Conservation (phyloP, 768 basidiomycete species). For the Collybiopsis confluens region DNA sequence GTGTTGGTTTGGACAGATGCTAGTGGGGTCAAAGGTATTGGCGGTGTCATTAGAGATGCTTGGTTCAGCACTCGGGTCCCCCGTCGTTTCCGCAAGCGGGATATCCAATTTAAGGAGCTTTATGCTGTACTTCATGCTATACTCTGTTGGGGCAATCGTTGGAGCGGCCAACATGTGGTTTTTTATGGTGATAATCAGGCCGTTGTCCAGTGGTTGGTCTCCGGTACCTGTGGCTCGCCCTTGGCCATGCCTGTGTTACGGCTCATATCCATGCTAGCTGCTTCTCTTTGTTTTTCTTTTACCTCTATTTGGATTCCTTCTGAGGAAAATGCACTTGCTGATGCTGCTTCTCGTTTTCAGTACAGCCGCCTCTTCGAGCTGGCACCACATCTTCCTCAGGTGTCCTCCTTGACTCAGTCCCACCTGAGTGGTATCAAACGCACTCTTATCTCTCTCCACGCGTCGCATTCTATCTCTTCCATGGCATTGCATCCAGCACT, state of each 20-base stretch:
- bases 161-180: too few relatives aligned
- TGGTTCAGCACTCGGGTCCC: slow-evolving; percentile 21
- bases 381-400: slow-evolving; percentile 12
- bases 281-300: slow-evolving; percentile 6
- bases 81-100: slow-evolving; percentile 13
- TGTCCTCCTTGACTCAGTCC: slow-evolving; percentile 7
- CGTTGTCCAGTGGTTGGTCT: too few relatives aligned
- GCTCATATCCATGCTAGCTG: slow-evolving; percentile 4
- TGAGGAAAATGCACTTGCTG: slow-evolving; percentile 7
- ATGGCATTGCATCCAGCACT: slow-evolving; percentile 26
- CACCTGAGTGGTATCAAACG: slow-evolving; percentile 11
- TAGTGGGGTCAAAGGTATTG: slow-evolving; percentile 18
- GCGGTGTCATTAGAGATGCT: slow-evolving; percentile 13
- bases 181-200: too few relatives aligned
- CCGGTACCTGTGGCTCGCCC: slow-evolving; percentile 10
- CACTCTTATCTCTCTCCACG: slow-evolving; percentile 15
- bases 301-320: too few relatives aligned
- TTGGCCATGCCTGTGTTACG: too few relatives aligned
- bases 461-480: slow-evolving; percentile 27
- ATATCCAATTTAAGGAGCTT: slow-evolving; percentile 23
- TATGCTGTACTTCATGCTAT: slow-evolving; percentile 19
- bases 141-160: slow-evolving; percentile 14
- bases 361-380: slow-evolving; percentile 14
- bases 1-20: slow-evolving; percentile 24
- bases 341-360: too few relatives aligned